Evolutionary conservation across 345 rosid genomes (phyloP), one percentile per base, ranked within the genome.

Genomic region (Passiflora organensis): DNA sequence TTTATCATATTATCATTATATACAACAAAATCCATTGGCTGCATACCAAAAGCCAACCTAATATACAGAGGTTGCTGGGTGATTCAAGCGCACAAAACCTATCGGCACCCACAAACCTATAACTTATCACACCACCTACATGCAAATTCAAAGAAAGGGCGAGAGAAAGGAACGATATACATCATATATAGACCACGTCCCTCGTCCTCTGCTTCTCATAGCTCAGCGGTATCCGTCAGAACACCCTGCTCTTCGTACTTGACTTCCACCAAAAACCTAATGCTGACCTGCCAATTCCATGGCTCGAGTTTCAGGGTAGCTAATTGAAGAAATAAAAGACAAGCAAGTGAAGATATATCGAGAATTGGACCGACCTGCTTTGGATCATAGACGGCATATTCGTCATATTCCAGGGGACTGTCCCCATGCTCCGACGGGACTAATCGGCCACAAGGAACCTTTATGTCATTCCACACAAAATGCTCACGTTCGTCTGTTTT

Each of bases 381-480:
- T 0, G 86, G 89, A 48, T 89, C 91, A 54, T 82, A 86, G 20
- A 89, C 89, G 0, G 89, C 85, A 9, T 86, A 82, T 59, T 84
- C 94, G n/a, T 80, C 84, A 69, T 76, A 89, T 63, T 89, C 95
- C 0, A 84, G 85, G 12, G 77, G 77, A 66, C 91, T 83, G 22
- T 82, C 81, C 62, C 76, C 67, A 42, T 82, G 74, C 32, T 70
- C 81, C 0, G 95, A 91, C 2, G 84, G 69, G 25, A 85, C 71
- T 49, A 91, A 47, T 1, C 68, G 70, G 17, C 96, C 95, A 34
- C 97, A 80, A 12, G 95, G 96, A 36, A 85, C 85, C 38, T 76
- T 85, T 32, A 86, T 82, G 53, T 74, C 83, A 36, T 69, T 68
- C 62, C 86, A 83, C 15, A 72, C n/a, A 18, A 74, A 71, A 55